Percentiles rank a stretch among this genome's conserved stretches.
Evolutionary conservation across 352 stramenopile species (phyloP).

Genomic region (Globisporangium canariense): DNA sequence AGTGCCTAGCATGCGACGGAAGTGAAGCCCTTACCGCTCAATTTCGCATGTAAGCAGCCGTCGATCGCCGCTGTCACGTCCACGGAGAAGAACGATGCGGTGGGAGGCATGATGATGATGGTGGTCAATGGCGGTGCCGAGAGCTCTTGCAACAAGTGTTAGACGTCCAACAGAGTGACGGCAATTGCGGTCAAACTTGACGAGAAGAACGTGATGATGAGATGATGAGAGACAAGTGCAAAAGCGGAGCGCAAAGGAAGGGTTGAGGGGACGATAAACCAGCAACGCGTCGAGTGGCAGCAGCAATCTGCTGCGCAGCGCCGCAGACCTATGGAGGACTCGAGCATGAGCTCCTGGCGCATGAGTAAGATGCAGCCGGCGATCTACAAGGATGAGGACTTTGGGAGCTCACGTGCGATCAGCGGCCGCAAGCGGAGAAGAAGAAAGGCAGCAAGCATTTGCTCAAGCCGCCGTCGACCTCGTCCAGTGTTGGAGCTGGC

Average conservation of each 20-base stretch:
- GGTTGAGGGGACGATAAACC: slow-evolving; percentile 33
- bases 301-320: slow-evolving; percentile 35
- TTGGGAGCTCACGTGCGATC: slow-evolving; percentile 15
- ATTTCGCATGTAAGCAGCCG: slow-evolving; percentile 28
- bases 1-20: slow-evolving; percentile 17
- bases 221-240: slow-evolving; percentile 34
- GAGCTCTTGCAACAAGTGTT: slow-evolving; percentile 35
- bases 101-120: slow-evolving; percentile 16
- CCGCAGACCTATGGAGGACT: slow-evolving; percentile 30
- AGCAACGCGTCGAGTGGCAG: slow-evolving; percentile 14
- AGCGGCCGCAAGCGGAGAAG: slow-evolving; percentile 30
- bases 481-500: slow-evolving; percentile 19
- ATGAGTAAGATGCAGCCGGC: slow-evolving; percentile 5
- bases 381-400: slow-evolving; percentile 35
- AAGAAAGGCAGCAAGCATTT: slow-evolving; percentile 43
- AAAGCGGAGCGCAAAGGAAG: slow-evolving; percentile 32
- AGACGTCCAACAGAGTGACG: slow-evolving; percentile 26
- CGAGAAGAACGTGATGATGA: slow-evolving; percentile 28
- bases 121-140: slow-evolving; percentile 23
- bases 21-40: slow-evolving; percentile 28
- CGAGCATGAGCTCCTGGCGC: slow-evolving; percentile 12
- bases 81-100: slow-evolving; percentile 19
- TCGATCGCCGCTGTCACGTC: slow-evolving; percentile 4
- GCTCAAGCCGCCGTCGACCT: slow-evolving; percentile 28
- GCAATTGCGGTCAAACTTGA: slow-evolving; percentile 19